Base-by-base conservation (phyloP, 2,329 filamentous ascomycete genomes). In the Colletotrichum sp. region DNA sequence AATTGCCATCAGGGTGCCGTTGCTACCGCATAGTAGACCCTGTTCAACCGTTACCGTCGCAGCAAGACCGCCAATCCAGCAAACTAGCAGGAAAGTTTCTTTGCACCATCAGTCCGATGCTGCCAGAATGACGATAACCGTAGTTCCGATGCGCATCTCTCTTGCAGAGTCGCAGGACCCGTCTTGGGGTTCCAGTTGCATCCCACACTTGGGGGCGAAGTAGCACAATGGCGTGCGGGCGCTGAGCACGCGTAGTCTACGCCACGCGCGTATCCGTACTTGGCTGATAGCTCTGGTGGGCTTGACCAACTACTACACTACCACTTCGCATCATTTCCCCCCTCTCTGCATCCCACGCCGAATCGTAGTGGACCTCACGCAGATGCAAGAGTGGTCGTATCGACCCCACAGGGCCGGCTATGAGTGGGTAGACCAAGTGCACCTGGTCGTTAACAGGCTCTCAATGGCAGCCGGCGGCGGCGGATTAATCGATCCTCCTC, bases 401-500 rank as follows among this genome's bases (percentile, higher is more conserved):
- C 24, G 34, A 67, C 26, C 72, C 72, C 72, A 64, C 57, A 57
- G 52, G 18, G 44, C 62, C 36, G 68, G 48, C 26, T 57, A 67
- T 59, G 62, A 62, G 68, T 65, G 72, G 60, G 36, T 55, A 62
- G 62, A 55, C 36, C 44, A 39, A 24, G 34, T 48, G 34, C 32
- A 24, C 18, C 48, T 34, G 28, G 44, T 52, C 44, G 44, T 13
- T 52, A 13, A 52, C 18, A 55, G 55, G 55, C 52, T 60, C 30
- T 32, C 7, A 28, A 63, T 28, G 62, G 55, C 62, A 48, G 62
- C 62, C 52, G 48, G 26, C 70, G 63, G 15, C 70, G 52, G n/a
- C 70, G 72, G 68, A 71, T 62, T 71, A 67, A 72, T 48, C 55
- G 32, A 62, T 70, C 67, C 63, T 70, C 66, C 62, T 75, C 68